Evolutionary conservation across 208 protist species (phyloP).

Genomic region (Herpetomonas samuelpessoai): DNA sequence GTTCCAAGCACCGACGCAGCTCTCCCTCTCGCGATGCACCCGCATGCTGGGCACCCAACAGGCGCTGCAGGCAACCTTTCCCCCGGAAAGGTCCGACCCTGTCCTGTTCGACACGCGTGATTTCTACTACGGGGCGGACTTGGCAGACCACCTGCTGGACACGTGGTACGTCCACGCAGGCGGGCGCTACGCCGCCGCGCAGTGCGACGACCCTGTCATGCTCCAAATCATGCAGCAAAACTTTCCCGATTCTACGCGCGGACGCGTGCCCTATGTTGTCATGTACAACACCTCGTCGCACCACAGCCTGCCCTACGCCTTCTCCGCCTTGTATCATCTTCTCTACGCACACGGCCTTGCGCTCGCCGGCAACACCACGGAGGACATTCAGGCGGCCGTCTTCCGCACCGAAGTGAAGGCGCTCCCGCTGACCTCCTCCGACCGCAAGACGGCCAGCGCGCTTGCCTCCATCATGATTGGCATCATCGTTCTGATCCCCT

Average conservation of each 20-base stretch:
- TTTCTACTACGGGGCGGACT: constrained; percentile 17
- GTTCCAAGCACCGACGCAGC: constrained; percentile 15
- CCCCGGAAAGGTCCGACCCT: background rate
- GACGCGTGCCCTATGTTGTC: constrained; percentile 9
- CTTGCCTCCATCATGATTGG: constrained; percentile 31
- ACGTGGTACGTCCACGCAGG: constrained; percentile 27
- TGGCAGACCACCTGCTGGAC: constrained; percentile 29
- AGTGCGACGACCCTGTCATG: constrained; percentile 24
- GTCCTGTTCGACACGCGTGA: constrained; percentile 14
- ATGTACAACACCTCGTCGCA: constrained; percentile 44
- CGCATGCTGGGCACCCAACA: constrained; percentile 12
- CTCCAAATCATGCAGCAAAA: constrained; percentile 5
- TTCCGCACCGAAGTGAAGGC: constrained; percentile 18
- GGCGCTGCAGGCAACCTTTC: background rate
- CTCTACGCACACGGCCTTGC: constrained; percentile 16
- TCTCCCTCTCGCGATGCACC: constrained; percentile 18
- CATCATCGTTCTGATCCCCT: constrained; percentile 61
- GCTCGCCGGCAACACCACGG: constrained; percentile 1
- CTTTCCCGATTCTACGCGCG: constrained; percentile 13
- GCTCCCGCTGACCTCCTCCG: constrained; percentile 12
- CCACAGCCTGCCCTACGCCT: constrained; percentile 28
- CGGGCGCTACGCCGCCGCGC: constrained; percentile 24
- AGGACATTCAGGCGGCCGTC: background rate
- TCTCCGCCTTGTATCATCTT: constrained; percentile 15
- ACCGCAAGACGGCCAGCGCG: constrained; percentile 3